These are phyloP conservation scores for Saccharomyces hybrid DNA, from an alignment of 1,139 yeast genomes.

Conservation along the genomic window DNA sequence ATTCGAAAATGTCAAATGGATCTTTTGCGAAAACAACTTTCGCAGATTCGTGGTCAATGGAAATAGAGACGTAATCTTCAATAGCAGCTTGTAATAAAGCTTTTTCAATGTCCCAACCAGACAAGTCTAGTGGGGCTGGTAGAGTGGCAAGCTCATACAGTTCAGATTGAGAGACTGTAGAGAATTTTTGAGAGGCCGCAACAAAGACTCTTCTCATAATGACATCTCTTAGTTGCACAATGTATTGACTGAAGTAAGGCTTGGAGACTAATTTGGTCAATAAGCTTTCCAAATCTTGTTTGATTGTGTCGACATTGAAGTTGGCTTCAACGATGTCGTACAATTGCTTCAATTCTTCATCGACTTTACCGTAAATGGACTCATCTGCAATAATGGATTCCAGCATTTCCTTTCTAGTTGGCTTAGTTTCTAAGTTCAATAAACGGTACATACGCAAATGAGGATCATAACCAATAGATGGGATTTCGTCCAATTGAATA, in stretches of 20 bases:
- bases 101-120: constrained; percentile 71
- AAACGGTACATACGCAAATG: constrained; percentile 72
- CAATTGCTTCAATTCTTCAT: constrained; percentile 63
- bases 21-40: constrained; percentile 74
- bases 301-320: constrained; percentile 50
- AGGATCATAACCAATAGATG: constrained; percentile 57
- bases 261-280: constrained; percentile 56
- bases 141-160: constrained; percentile 68
- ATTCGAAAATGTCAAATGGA: constrained; percentile 59
- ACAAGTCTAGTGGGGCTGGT: constrained; percentile 55
- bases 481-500: constrained; percentile 53
- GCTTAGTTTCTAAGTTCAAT: constrained; percentile 72
- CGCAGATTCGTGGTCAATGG: constrained; percentile 75
- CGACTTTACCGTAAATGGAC: constrained; percentile 57
- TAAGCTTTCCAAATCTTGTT: constrained; percentile 51
- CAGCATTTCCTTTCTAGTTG: constrained; percentile 72
- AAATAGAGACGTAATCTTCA: constrained; percentile 67
- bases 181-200: constrained; percentile 80
- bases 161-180: constrained; percentile 74
- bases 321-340: constrained; percentile 70
- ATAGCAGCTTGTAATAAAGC: constrained; percentile 78
- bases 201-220: constrained; percentile 76
- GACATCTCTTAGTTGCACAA: constrained; percentile 70
- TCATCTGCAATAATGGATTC: constrained; percentile 59
- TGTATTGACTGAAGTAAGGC: constrained; percentile 57